phyloP scores from a whole-genome alignment of 352 stramenopile species.

The Pythium insidiosum region DNA sequence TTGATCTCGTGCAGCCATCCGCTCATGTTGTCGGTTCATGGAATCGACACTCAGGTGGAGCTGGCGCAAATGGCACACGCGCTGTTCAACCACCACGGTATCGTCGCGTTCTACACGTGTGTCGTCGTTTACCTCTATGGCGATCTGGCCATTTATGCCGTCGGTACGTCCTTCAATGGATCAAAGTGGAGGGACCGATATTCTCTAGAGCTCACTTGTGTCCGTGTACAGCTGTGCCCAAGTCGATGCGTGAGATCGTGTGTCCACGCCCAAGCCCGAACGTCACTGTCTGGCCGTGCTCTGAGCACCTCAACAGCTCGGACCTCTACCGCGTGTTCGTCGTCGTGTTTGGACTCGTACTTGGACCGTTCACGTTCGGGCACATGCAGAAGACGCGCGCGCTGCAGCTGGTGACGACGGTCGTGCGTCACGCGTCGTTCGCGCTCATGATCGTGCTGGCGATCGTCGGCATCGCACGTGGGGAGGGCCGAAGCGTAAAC shows the following conservation, averaged over 20 bases:
- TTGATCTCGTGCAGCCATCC: no score
- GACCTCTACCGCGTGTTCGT: constrained; percentile 83
- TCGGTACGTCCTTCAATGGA: constrained; percentile 40
- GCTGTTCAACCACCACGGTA: constrained; percentile 56
- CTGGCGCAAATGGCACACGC: constrained; percentile 76
- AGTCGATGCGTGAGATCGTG: constrained; percentile 79
- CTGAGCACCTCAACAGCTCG: constrained; percentile 56
- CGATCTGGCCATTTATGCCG: constrained; percentile 82
- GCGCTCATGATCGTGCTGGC: constrained; percentile 79
- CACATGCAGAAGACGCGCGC: constrained; percentile 80
- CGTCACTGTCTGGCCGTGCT: constrained; percentile 59
- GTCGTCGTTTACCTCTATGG: constrained; percentile 81
- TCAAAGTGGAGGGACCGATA: no score
- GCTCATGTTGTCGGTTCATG: background rate
- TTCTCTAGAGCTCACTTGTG: no score
- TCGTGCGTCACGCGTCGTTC: constrained; percentile 81
- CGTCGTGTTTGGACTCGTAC: constrained; percentile 54
- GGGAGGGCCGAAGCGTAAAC: constrained; percentile 43
- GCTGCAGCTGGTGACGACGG: constrained; percentile 70
- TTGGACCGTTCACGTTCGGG: constrained; percentile 72
- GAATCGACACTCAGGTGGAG: constrained; percentile 77
- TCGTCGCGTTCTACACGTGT: constrained; percentile 74
- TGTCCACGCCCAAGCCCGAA: constrained; percentile 50
- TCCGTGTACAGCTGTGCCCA: constrained; percentile 63
- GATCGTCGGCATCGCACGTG: constrained; percentile 52